Percentiles rank a stretch among this genome's conserved stretches.
phyloP scores from a whole-genome alignment of 2,329 filamentous ascomycete genomes.

The Aspergillus calidoustus region DNA sequence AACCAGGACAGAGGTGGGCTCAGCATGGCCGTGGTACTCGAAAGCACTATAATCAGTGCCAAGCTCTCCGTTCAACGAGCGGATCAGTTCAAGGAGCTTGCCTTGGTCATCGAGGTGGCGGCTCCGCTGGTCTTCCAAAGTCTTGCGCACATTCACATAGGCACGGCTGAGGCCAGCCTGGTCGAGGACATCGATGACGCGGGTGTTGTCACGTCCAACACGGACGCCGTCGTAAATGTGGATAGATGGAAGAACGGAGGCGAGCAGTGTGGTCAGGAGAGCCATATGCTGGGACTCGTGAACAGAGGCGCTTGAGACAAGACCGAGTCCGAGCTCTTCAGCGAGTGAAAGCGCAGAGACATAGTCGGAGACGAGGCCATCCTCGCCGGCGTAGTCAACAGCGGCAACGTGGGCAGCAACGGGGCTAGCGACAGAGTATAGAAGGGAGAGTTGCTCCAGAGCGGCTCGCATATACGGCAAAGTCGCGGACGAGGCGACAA shows the following conservation, averaged over 20 bases:
- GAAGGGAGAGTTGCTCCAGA: constrained; percentile 86
- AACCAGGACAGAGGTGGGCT: constrained; percentile 81
- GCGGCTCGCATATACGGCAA: constrained; percentile 79
- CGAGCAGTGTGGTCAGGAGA: constrained; percentile 80
- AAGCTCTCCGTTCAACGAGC: constrained; percentile 84
- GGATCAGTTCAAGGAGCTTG: constrained; percentile 71
- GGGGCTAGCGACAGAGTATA: constrained; percentile 90
- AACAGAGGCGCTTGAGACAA: constrained; percentile 82
- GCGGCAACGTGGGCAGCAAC: constrained; percentile 92
- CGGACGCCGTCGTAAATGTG: constrained; percentile 88
- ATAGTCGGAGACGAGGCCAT: constrained; percentile 86
- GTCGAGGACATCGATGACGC: constrained; percentile 80
- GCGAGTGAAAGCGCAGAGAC: constrained; percentile 76
- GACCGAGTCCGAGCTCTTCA: constrained; percentile 86
- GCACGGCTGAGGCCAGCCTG: constrained; percentile 69
- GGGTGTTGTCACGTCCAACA: constrained; percentile 79
- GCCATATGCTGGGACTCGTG: constrained; percentile 97
- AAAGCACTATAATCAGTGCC: constrained; percentile 92
- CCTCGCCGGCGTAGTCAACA: constrained; percentile 74
- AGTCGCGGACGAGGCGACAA: constrained; percentile 83
- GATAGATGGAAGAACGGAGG: constrained; percentile 77
- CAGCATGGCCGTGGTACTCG: constrained; percentile 86
- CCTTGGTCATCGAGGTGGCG: constrained; percentile 73
- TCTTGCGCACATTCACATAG: constrained; percentile 69
- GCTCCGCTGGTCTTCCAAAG: constrained; percentile 66